Evolutionary conservation across 768 basidiomycete genomes (phyloP).

Genomic region (Paxillus involutus): DNA sequence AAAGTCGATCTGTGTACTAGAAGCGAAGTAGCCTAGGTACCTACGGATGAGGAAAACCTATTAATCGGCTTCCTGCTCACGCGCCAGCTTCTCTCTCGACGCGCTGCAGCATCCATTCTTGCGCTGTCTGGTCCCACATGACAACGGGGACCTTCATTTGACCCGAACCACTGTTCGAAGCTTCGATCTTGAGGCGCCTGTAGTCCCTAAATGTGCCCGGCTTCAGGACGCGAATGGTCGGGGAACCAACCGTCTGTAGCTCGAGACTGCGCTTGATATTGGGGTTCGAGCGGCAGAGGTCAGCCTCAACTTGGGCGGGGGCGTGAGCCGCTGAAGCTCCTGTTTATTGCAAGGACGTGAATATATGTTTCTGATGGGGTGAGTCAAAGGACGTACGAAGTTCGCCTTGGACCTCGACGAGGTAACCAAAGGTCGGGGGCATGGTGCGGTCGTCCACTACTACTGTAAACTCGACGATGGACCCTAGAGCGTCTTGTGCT

Average conservation of each 20-base stretch:
- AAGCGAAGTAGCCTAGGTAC: too few relatives aligned
- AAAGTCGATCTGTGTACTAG: too few relatives aligned
- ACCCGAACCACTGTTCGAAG: conserved; percentile 7
- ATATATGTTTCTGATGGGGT: not conserved
- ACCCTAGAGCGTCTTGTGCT: conserved; percentile 9
- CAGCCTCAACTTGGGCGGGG: conserved; percentile 1
- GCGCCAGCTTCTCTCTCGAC: conserved; percentile 4
- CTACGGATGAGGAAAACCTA: too few relatives aligned
- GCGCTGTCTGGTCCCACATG: conserved; percentile 12
- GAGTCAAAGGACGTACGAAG: not conserved
- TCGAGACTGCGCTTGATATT: conserved; percentile 1
- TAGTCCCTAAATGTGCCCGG: conserved; percentile 20
- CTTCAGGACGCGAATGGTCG: conserved; percentile 13
- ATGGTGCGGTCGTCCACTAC: conserved; percentile 13
- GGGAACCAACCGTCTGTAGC: not conserved
- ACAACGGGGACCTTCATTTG: conserved; percentile 21
- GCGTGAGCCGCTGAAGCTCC: conserved; percentile 1
- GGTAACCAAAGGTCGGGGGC: conserved; percentile 2
- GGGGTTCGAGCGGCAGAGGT: conserved; percentile 5
- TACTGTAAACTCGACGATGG: conserved; percentile 14
- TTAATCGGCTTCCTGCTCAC: not conserved
- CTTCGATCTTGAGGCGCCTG: conserved; percentile 5
- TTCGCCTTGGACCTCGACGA: conserved; percentile 13
- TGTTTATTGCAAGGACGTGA: not conserved
- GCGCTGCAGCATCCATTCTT: conserved; percentile 14